These are phyloP conservation scores for Microstroma glucosiphilum DNA, from an alignment of 1,284 basidiomycete species.

Conservation along the genomic window DNA sequence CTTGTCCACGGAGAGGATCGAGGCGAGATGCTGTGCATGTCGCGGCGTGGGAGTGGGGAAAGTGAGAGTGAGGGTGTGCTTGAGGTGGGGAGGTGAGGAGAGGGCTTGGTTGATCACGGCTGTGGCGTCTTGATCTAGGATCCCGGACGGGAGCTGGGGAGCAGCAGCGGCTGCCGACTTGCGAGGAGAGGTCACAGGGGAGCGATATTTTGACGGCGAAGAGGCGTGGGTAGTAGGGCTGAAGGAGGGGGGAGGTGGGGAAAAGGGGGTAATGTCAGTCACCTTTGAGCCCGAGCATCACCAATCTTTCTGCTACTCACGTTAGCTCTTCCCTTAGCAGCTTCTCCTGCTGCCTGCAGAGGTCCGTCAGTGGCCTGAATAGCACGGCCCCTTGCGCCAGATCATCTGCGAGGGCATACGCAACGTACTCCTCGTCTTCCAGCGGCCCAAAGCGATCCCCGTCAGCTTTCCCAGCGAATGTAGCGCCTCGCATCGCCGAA, in stretches of 20 bases:
- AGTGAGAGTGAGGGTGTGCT: constrained; percentile 4
- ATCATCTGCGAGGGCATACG: neutral
- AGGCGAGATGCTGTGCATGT: constrained; percentile 2
- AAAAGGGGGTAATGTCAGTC: too few relatives aligned
- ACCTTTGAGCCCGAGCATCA: too few relatives aligned
- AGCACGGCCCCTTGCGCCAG: neutral
- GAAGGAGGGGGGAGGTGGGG: too few relatives aligned
- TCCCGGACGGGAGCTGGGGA: neutral
- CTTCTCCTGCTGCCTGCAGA: neutral
- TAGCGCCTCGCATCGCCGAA: neutral
- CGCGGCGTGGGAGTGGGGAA: constrained; percentile 5
- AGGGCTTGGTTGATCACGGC: neutral
- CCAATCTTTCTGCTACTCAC: neutral
- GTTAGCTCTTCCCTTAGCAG: neutral
- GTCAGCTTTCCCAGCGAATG: too few relatives aligned
- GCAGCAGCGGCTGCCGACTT: neutral
- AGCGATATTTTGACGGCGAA: too few relatives aligned
- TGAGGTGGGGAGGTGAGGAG: constrained; percentile 6
- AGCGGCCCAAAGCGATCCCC: neutral
- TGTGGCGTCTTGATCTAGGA: neutral
- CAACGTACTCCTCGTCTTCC: neutral
- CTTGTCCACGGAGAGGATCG: constrained; percentile 13
- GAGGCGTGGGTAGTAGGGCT: too few relatives aligned
- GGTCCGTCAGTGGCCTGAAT: neutral
- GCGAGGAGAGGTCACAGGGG: too few relatives aligned